phyloP scores from a whole-genome alignment of 169 alveolate genomes.

The Sarcocystis neurona region DNA sequence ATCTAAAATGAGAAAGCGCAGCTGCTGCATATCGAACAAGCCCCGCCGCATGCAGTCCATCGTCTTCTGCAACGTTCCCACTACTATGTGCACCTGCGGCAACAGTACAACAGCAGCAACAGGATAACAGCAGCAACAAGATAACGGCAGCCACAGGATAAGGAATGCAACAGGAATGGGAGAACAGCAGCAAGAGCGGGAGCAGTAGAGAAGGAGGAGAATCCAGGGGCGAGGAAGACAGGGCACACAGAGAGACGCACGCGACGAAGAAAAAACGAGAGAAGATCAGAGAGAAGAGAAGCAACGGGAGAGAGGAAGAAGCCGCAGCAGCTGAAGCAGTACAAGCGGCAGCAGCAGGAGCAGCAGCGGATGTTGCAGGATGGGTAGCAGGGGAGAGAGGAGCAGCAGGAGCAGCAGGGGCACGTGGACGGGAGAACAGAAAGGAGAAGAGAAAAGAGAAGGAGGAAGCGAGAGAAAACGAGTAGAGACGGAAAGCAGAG shows the following conservation, averaged over 20 bases:
- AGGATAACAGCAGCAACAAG: background rate
- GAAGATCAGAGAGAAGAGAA: background rate
- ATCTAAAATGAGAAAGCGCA: slow-evolving; percentile 65
- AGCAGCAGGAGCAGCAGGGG: background rate
- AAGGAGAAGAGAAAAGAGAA: background rate
- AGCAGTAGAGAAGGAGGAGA: too few relatives aligned
- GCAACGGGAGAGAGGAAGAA: background rate
- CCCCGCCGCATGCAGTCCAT: slow-evolving; percentile 23
- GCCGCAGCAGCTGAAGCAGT: background rate
- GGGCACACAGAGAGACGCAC: background rate
- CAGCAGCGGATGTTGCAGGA: background rate
- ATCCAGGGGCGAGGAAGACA: too few relatives aligned
- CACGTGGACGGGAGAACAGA: background rate
- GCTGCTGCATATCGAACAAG: slow-evolving; percentile 38
- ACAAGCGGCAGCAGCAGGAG: background rate
- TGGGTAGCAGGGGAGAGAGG: too few relatives aligned
- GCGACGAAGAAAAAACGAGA: background rate
- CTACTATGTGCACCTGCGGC: slow-evolving; percentile 51
- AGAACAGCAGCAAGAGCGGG: background rate
- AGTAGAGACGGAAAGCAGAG: background rate
- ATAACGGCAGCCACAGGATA: background rate
- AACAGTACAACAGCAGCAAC: background rate
- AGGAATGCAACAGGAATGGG: background rate
- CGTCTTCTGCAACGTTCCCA: slow-evolving; percentile 68
- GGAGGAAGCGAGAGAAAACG: background rate